Evolutionary conservation across 768 basidiomycete species (phyloP), one percentile per base, ranked within the genome.

Genomic region (Panaeolus papilionaceus): DNA sequence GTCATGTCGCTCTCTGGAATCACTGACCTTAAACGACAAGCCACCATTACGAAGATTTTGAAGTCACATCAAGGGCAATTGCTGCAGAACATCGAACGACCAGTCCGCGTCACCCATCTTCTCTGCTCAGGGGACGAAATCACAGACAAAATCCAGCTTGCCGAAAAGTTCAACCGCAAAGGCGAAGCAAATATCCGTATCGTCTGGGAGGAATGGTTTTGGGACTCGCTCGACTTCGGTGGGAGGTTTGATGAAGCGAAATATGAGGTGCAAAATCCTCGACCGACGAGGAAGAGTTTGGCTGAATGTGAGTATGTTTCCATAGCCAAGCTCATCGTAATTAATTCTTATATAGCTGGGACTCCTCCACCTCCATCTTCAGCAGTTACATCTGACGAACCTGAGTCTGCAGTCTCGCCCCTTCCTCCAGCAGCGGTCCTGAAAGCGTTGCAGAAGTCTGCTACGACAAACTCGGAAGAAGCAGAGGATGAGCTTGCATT

Each of bases 141-240:
- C 75, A 85, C 89, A 11, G 88, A 92, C 62, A 95, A 95, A 80
- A 90, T 95, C 84, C 83, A 80, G 4, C 93, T 92, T 72, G 93
- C 93, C 0, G 84, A 88, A 66, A 91, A 90, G 73, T 92, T 92
- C 72, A 92, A 92, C 74, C 75, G 81, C 18, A 81, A 83, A 23
- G 86, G 88, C 39, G 93, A 94, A 76, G 91, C 90, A 5, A 83
- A 86, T 51, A 95, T 95, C 38, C 83, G 86, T 62, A 80, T 96
- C 2, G 88, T 98, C 0, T 97, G 96, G 92, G 95, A 96, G 73
- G 95, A 97, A 69, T 98, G 96, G 96, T 92, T 98, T 66, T 96
- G 94, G 94, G 96, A 98, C 73, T 96, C 87, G 33, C 72, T 96
- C 2, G 88, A 90, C 47, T 93, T 88, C 73, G 88, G 89, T 67